phyloP scores from a whole-genome alignment of 495 filamentous ascomycete species.

The Neurospora sp. region DNA sequence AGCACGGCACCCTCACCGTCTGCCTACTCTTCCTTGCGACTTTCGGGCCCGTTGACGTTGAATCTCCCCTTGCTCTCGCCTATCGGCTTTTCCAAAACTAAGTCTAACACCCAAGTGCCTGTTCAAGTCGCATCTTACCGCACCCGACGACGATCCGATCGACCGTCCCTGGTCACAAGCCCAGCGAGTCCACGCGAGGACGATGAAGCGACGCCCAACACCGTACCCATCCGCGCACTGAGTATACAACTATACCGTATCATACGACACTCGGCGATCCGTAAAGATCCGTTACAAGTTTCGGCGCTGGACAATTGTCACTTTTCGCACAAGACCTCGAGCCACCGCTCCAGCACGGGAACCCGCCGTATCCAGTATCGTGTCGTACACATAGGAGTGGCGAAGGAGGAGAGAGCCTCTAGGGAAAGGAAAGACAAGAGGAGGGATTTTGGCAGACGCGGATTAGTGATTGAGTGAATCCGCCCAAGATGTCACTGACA shows the following conservation, averaged over 20 bases:
- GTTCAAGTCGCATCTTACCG: background rate
- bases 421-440: background rate
- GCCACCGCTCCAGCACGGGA: background rate
- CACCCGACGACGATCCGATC: background rate
- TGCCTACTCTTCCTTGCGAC: background rate
- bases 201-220: background rate
- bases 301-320: background rate
- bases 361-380: background rate
- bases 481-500: slow-evolving; percentile 24
- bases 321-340: background rate
- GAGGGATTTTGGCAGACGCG: slow-evolving; percentile 2
- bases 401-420: background rate
- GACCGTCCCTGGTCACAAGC: background rate
- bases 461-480: background rate
- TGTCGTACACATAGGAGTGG: background rate
- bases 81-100: background rate
- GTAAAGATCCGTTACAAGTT: background rate
- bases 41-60: background rate
- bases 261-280: background rate
- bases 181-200: background rate
- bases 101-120: background rate
- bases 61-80: background rate
- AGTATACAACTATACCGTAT: background rate
- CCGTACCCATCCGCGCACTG: background rate
- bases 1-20: background rate